A percentile compares a stretch with the other conserved stretches of the same genome.
Conservation (phyloP, 352 stramenopile genomes). For the Phytophthora uliginosa region DNA sequence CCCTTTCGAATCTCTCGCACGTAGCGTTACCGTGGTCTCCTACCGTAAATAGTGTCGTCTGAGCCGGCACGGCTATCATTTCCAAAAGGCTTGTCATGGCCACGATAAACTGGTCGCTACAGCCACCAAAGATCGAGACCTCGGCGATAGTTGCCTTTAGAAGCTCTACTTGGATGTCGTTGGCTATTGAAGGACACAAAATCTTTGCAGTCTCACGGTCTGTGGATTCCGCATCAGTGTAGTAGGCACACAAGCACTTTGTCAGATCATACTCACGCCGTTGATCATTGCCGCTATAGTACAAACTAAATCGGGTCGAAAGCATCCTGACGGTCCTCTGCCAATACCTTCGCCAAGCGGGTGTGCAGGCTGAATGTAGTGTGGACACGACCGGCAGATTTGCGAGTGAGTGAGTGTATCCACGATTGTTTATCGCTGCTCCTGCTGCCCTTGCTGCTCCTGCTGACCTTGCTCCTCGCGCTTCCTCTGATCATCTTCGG, state of each 20-base stretch:
- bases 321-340: slow-evolving; percentile 30
- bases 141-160: slow-evolving; percentile 53
- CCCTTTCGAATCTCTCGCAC: slow-evolving; percentile 73
- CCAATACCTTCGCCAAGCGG: background rate
- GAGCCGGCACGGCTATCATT: slow-evolving; percentile 55
- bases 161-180: slow-evolving; percentile 75
- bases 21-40: slow-evolving; percentile 65
- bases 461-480: background rate
- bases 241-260: slow-evolving; percentile 17
- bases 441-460: slow-evolving; percentile 2
- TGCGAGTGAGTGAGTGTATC: background rate
- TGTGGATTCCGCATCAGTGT: slow-evolving; percentile 68
- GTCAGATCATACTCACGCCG: background rate
- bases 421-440: slow-evolving; percentile 8
- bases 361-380: slow-evolving; percentile 5
- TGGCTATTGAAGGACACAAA: slow-evolving; percentile 72
- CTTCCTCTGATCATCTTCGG: slow-evolving; percentile 4
- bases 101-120: slow-evolving; percentile 55
- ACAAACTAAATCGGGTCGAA: slow-evolving; percentile 42
- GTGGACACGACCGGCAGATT: slow-evolving; percentile 2
- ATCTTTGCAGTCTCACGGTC: slow-evolving; percentile 74
- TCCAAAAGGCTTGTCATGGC: slow-evolving; percentile 71
- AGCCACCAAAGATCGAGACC: slow-evolving; percentile 67
- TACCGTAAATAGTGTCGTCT: slow-evolving; percentile 56
- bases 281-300: background rate